Conservation (phyloP, 495 filamentous ascomycete genomes). For the Hypoxylon fragiforme region DNA sequence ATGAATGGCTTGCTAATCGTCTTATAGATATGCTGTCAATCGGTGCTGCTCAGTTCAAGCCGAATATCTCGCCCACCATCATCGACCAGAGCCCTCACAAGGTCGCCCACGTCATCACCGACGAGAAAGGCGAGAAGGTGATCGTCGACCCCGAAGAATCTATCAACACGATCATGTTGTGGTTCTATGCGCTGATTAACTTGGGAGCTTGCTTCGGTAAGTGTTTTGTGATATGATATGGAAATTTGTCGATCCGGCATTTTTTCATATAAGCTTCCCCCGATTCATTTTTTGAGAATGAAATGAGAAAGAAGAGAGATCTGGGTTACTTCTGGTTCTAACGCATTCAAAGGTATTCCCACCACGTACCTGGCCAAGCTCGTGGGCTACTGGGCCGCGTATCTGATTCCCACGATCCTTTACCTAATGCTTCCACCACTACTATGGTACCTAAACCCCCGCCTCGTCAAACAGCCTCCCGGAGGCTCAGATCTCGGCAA, state of each 20-base stretch:
- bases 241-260: too few relatives aligned
- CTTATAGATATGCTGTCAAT: conserved; percentile 57
- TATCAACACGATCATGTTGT: conserved; percentile 66
- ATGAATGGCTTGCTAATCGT: conserved; percentile 39
- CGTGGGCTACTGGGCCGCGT: conserved; percentile 72
- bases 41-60: conserved; percentile 66
- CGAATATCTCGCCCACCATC: conserved; percentile 65
- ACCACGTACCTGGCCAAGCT: conserved; percentile 49
- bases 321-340: too few relatives aligned
- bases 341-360: too few relatives aligned
- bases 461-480: conserved; percentile 52
- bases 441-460: conserved; percentile 52
- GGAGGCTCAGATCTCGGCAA: conserved; percentile 57
- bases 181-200: conserved; percentile 78
- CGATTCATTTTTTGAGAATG: too few relatives aligned
- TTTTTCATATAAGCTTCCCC: too few relatives aligned
- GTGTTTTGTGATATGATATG: too few relatives aligned
- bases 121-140: conserved; percentile 70
- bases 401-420: conserved; percentile 65
- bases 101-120: conserved; percentile 60
- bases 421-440: conserved; percentile 59
- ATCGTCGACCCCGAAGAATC: conserved; percentile 77
- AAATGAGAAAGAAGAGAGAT: too few relatives aligned
- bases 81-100: conserved; percentile 71
- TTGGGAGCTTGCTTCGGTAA: conserved; percentile 66